phyloP scores from a whole-genome alignment of 2,329 filamentous ascomycete genomes.

The Ophioceras dolichostomum region DNA sequence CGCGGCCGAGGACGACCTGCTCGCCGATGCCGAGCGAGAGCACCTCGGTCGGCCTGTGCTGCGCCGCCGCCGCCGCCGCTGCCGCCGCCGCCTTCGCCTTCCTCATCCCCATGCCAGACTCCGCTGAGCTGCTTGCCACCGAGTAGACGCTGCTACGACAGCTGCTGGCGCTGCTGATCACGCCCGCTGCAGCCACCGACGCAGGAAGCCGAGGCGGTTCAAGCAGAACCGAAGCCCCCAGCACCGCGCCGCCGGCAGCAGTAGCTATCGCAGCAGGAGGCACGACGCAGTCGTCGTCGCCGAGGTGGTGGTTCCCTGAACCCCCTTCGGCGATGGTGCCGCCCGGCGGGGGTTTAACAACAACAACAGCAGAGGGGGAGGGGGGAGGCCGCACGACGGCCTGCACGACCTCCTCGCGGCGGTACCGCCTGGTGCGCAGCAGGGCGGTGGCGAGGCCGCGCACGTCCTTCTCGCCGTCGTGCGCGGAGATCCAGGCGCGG shows the following conservation, averaged over 20 bases:
- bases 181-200: not conserved
- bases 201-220: too few relatives aligned
- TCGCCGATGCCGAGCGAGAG: constrained; percentile 28
- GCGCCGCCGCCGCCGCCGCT: not conserved
- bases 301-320: too few relatives aligned
- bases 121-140: not conserved
- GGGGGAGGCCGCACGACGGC: too few relatives aligned
- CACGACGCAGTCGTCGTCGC: too few relatives aligned
- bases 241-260: not conserved
- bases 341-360: too few relatives aligned
- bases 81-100: too few relatives aligned
- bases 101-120: constrained; percentile 5
- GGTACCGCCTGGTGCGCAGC: constrained; percentile 32
- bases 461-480: constrained; percentile 47
- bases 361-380: too few relatives aligned
- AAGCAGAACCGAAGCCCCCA: too few relatives aligned
- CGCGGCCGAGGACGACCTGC: constrained; percentile 26
- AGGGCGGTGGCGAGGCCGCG: constrained; percentile 37
- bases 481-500: constrained; percentile 46
- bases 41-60: constrained; percentile 22
- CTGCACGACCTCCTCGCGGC: constrained; percentile 22
- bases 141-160: constrained; percentile 1
- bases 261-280: too few relatives aligned
- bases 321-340: too few relatives aligned
- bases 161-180: not conserved